phyloP scores from a whole-genome alignment of 2,329 filamentous ascomycete genomes.

The Venturia nashicola region DNA sequence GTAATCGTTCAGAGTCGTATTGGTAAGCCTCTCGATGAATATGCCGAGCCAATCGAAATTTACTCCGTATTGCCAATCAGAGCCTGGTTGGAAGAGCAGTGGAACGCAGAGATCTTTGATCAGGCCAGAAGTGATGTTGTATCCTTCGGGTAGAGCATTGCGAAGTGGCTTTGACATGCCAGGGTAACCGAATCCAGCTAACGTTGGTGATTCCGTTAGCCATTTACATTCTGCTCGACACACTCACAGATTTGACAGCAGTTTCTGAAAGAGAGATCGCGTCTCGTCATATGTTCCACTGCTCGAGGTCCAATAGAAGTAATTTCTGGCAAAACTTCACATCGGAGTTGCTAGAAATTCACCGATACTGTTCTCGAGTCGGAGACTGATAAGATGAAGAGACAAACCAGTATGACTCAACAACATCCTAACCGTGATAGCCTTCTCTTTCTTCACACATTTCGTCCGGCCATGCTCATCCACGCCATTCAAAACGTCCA shows the following conservation, averaged over 20 bases:
- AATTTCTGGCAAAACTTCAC: too few species aligned
- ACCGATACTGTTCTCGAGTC: background rate
- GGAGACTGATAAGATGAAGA: background rate
- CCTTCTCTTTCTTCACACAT: slow-evolving; percentile 6
- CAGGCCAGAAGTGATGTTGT: slow-evolving; percentile 3
- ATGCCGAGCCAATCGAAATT: slow-evolving; percentile 36
- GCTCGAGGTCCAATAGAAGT: too few species aligned
- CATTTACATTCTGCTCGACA: background rate
- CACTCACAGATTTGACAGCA: too few species aligned
- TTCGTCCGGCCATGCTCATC: background rate
- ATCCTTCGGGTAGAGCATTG: slow-evolving; percentile 22
- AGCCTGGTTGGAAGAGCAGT: slow-evolving; percentile 7
- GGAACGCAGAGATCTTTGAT: slow-evolving; percentile 1
- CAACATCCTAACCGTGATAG: slow-evolving; percentile 42
- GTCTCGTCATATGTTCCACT: too few species aligned
- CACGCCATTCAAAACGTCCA: slow-evolving; percentile 30
- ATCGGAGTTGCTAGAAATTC: background rate
- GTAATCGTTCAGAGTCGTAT: slow-evolving; percentile 14
- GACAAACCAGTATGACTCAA: slow-evolving; percentile 33
- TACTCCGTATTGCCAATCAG: slow-evolving; percentile 7
- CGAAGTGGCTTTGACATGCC: slow-evolving; percentile 40
- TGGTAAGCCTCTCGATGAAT: slow-evolving; percentile 29
- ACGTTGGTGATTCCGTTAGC: slow-evolving; percentile 11
- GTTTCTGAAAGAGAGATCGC: too few species aligned
- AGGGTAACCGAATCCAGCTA: slow-evolving; percentile 45